Percentiles rank a stretch among this genome's conserved stretches.
These are phyloP conservation scores for Boletus huronensis DNA, from an alignment of 768 basidiomycete genomes.

Conservation along the genomic window DNA sequence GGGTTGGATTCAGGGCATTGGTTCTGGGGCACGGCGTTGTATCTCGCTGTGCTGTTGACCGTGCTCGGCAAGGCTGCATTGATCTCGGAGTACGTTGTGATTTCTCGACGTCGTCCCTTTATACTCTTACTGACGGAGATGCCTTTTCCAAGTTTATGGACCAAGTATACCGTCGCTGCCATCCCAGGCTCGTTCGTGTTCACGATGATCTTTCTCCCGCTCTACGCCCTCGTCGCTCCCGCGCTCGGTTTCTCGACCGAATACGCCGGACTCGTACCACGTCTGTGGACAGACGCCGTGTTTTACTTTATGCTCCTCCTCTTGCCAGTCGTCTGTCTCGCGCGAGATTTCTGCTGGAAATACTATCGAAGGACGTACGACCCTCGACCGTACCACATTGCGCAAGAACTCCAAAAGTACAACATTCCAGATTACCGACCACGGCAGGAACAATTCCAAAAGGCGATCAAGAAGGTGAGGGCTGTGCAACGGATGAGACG, in stretches of 20 bases:
- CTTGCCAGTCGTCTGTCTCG: conserved; percentile 79
- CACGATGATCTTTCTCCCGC: conserved; percentile 91
- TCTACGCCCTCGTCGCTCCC: conserved; percentile 88
- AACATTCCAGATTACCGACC: conserved; percentile 96
- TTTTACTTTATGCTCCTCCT: conserved; percentile 89
- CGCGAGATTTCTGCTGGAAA: conserved; percentile 94
- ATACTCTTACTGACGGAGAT: background rate
- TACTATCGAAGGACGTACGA: conserved; percentile 91
- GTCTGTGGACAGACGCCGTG: conserved; percentile 81
- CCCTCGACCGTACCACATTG: conserved; percentile 95
- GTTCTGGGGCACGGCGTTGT: conserved; percentile 99
- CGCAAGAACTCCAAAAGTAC: conserved; percentile 99
- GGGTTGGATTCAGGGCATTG: conserved; percentile 92
- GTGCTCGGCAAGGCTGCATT: conserved; percentile 97
- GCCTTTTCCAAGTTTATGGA: conserved; percentile 75
- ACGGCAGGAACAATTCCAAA: conserved; percentile 98
- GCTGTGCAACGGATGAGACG: conserved; percentile 96
- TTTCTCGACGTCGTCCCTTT: background rate
- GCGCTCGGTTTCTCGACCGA: conserved; percentile 85
- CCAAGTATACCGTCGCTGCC: conserved; percentile 96
- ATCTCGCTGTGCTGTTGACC: conserved; percentile 87
- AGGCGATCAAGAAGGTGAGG: conserved; percentile 99
- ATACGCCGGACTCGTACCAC: conserved; percentile 85
- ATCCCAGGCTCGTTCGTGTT: conserved; percentile 97
- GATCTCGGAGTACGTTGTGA: conserved; percentile 84